A percentile compares a stretch with the other conserved stretches of the same genome.
These are phyloP conservation scores for Pichia thaimueangensis DNA, from an alignment of 805 yeast genomes.

Conservation along the genomic window DNA sequence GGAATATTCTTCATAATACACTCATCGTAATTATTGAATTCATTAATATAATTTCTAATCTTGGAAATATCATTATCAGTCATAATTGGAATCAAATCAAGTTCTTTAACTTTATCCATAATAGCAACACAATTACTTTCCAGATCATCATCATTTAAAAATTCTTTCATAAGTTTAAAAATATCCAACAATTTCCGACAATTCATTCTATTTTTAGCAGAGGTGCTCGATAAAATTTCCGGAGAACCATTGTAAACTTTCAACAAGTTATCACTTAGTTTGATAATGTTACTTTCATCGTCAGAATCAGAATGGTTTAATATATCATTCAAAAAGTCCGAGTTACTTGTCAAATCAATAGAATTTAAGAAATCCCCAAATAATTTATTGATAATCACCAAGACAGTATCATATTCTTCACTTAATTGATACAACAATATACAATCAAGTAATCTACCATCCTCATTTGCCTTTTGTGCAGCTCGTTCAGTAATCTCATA, in stretches of 20 bases:
- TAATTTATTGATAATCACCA: conserved; percentile 63
- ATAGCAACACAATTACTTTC: conserved; percentile 29
- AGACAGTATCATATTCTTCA: conserved; percentile 79
- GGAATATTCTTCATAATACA: conserved; percentile 76
- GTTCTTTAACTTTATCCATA: conserved; percentile 37
- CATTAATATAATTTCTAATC: conserved; percentile 62
- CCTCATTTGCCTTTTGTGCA: conserved; percentile 83
- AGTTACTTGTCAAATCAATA: conserved; percentile 38
- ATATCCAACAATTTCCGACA: conserved; percentile 59
- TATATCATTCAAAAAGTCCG: conserved; percentile 18
- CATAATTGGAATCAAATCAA: conserved; percentile 62
- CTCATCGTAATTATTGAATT: conserved; percentile 58
- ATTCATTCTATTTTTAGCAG: conserved; percentile 53
- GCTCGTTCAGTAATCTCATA: conserved; percentile 74
- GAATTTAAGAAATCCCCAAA: conserved; percentile 72
- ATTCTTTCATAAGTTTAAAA: conserved; percentile 55
- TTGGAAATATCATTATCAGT: conserved; percentile 42
- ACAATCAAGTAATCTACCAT: conserved; percentile 83
- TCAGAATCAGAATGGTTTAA: conserved; percentile 22
- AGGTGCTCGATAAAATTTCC: conserved; percentile 50
- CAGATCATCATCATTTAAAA: conserved; percentile 8
- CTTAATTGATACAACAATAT: conserved; percentile 79
- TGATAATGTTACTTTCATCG: conserved; percentile 42
- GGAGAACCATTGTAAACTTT: conserved; percentile 47
- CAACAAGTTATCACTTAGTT: conserved; percentile 40